Evolutionary conservation across 306 rosid genomes (phyloP), one percentile per base, ranked within the genome.

Genomic region (Delonix regia): DNA sequence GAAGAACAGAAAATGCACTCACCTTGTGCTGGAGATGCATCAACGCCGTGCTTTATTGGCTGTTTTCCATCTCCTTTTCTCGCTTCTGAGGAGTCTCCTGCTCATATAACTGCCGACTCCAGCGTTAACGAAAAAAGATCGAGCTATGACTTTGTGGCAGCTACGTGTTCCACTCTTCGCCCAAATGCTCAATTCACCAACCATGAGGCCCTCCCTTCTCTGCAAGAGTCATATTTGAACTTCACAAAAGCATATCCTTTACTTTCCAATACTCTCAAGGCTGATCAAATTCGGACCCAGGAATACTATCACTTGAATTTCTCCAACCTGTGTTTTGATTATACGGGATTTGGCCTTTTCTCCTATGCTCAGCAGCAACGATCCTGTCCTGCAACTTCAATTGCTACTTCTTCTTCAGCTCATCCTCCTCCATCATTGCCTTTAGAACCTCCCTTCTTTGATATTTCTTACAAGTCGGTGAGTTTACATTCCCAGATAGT

Each of bases 301-400:
- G 91, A 92, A 24, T 94, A 94, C 80, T 62, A 72, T 45, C 94
- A 94, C 83, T 86, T 92, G 66, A 81, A 82, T 45, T 65, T 71
- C 88, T 85, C 88, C 78, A 94, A 84, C 71, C 78, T 73, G n/a
- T 85, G 97, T 75, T 88, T 94, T 21, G 98, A 94, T 81, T 92
- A 94, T 68, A 72, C 81, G 9, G 98, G 97, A 0, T 81, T 71
- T 73, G 91, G 98, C 67, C 97, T 94, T 73, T 94, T 94, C 87
- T 94, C 98, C 22, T 84, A 76, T 28, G 64, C 84, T 73, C 94
- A 88, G 73, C 81, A 68, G 12, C 87, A 75, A 33, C 81, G 67
- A 22, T 62, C 59, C 16, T 55, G 0, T 16, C 79, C 82, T 38
- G 16, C 62, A 41, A 21, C 69, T 71, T 51, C 82, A 21, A 16